Conservation (phyloP, 2,329 filamentous ascomycete species). For the Ustilaginoidea virens region DNA sequence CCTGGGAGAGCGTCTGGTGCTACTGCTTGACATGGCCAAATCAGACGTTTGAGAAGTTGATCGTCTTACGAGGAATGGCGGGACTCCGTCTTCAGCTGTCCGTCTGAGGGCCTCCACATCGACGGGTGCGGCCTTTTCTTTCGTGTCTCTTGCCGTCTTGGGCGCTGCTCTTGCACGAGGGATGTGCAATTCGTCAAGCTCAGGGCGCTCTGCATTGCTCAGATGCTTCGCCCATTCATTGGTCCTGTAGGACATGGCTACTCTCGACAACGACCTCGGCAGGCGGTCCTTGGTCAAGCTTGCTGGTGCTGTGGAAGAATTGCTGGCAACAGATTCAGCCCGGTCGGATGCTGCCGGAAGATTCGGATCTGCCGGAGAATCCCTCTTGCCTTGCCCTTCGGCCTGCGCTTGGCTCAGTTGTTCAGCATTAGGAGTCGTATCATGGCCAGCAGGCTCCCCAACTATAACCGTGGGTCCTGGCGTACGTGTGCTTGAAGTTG, state of each 20-base stretch:
- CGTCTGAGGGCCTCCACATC: conserved; percentile 49
- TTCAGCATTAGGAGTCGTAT: too few relatives aligned
- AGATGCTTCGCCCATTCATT: conserved; percentile 96
- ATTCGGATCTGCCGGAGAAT: conserved; percentile 5
- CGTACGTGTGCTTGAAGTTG: too few relatives aligned
- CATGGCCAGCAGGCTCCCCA: too few relatives aligned
- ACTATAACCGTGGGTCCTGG: too few relatives aligned
- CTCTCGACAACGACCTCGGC: conserved; percentile 55
- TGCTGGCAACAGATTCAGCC: conserved; percentile 25
- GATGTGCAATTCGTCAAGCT: conserved; percentile 43
- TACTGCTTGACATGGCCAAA: conserved; percentile 6
- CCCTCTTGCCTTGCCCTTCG: too few relatives aligned
- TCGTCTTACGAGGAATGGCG: conserved; percentile 13
- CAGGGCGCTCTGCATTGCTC: conserved; percentile 57
- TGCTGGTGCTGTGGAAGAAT: conserved; percentile 25
- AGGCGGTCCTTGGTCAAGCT: conserved; percentile 46
- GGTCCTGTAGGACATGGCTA: conserved; percentile 72
- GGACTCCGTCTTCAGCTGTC: conserved; percentile 37
- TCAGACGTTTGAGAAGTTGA: conserved; percentile 15
- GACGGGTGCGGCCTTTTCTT: conserved; percentile 45
- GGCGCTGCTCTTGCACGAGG: conserved; percentile 11
- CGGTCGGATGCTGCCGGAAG: conserved; percentile 13
- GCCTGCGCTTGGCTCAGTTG: too few relatives aligned
- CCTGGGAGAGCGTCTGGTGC: conserved; percentile 7
- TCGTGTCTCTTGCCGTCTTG: conserved; percentile 4